phyloP scores from a whole-genome alignment of 257 asterid genomes.

The Capsicum pubescens region DNA sequence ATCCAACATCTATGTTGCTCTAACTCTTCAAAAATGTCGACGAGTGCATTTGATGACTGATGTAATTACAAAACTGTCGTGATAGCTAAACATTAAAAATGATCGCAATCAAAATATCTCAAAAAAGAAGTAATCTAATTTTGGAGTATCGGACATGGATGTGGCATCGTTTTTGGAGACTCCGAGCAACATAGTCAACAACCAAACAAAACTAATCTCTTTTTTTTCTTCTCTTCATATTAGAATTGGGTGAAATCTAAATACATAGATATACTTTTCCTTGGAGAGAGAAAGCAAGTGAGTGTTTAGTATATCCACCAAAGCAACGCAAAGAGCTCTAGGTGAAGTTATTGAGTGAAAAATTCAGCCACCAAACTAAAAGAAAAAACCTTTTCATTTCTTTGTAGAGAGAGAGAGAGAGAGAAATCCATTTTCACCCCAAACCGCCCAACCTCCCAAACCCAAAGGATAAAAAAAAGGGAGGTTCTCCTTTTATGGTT shows the following conservation, averaged over 20 bases:
- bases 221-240: background rate
- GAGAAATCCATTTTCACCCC: background rate
- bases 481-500: background rate
- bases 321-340: background rate
- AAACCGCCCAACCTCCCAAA: no score
- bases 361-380: background rate
- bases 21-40: no score
- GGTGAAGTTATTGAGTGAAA: background rate
- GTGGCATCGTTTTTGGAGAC: no score
- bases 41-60: no score
- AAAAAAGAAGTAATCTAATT: no score
- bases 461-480: no score
- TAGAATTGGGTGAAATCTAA: background rate
- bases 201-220: background rate
- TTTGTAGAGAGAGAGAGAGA: background rate
- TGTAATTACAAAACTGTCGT: no score
- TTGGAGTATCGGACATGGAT: no score
- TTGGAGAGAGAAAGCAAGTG: constrained; percentile 9
- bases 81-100: no score
- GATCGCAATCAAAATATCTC: no score
- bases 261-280: background rate
- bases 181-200: no score
- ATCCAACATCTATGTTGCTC: no score
- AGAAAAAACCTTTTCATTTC: background rate
- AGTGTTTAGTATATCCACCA: constrained; percentile 2